Evolutionary conservation across 1,139 yeast genomes (phyloP).

Genomic region (Lodderomyces parapsilosis): DNA sequence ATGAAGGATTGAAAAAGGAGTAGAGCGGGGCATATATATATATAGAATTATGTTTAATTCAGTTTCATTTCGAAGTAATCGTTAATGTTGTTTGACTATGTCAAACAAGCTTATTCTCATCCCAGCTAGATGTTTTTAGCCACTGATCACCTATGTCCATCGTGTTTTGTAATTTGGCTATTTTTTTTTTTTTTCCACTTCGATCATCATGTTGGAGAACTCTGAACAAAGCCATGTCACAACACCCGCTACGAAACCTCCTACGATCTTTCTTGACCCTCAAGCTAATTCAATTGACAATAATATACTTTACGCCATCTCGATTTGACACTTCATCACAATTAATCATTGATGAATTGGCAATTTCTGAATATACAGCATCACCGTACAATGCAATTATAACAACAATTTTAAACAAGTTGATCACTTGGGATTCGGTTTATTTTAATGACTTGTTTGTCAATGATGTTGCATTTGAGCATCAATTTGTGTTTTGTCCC

Average conservation of each 20-base stretch:
- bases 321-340: conserved; percentile 46
- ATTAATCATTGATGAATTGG: conserved; percentile 22
- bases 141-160: too few species aligned
- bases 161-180: too few species aligned
- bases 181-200: not conserved
- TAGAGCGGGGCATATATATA: not conserved
- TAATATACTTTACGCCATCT: conserved; percentile 32
- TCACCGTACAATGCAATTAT: conserved; percentile 24
- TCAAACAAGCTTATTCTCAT: too few species aligned
- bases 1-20: conserved; percentile 45
- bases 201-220: not conserved
- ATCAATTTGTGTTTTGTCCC: conserved; percentile 87
- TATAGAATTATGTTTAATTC: not conserved
- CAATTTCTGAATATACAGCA: conserved; percentile 32
- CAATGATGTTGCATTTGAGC: conserved; percentile 63
- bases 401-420: conserved; percentile 37
- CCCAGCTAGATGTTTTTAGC: too few species aligned
- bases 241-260: conserved; percentile 11
- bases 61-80: too few species aligned
- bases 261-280: conserved; percentile 23
- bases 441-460: conserved; percentile 63
- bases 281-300: conserved; percentile 29
- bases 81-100: too few species aligned
- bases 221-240: not conserved
- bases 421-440: conserved; percentile 84